Base-by-base conservation (phyloP, 2,329 filamentous ascomycete genomes). In the Monilinia vaccinii-corymbosi region DNA sequence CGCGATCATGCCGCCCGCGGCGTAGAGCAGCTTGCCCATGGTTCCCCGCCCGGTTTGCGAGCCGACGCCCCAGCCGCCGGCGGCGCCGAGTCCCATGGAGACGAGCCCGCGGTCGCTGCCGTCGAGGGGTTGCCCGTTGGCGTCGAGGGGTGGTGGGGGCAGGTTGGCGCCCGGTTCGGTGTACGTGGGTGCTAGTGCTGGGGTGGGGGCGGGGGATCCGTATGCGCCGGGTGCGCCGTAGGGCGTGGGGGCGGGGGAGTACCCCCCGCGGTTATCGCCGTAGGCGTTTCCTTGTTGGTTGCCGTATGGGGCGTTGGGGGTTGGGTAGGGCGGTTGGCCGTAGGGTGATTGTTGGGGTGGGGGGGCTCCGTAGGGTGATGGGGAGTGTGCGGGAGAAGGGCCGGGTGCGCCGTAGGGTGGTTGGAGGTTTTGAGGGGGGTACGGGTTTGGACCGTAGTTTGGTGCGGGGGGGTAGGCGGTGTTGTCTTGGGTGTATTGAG, bases 81-180 rank as follows among this genome's bases (percentile, higher is more conserved):
- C 56, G 31, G 56, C 56, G 10, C 56, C 56, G n/a, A 59, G 42
- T 10, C 56, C 56, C 56, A 59, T 59, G 4, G 38, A 46, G 13
- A 59, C 23, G 18, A 59, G 36, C 8, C 56, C 56, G 14, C 56
- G 47, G 18, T 59, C 56, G 5, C 56, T n/a, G n/a, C n/a, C 56
- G 32, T 59, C 56, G 14, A 59, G 1, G 25, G 47, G 44, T 31
- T 59, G 47, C 3, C 44, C 47, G 25, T 44, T 59, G n/a, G 52
- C 52, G 14, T 51, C 56, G 11, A 53, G 51, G 42, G 42, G 38
- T 6, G 3, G 51, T 1, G 56, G 56, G 1, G 56, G 56, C 1
- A 52, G 16, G 16, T 59, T 59, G 8, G 56, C 48, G 48, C 56
- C 56, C 1, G 56, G 56, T 21, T 59, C 56, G 10, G 25, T 9